These are phyloP conservation scores for Ceratocystis eucalypticola DNA, from an alignment of 2,329 filamentous ascomycete species.

Conservation along the genomic window DNA sequence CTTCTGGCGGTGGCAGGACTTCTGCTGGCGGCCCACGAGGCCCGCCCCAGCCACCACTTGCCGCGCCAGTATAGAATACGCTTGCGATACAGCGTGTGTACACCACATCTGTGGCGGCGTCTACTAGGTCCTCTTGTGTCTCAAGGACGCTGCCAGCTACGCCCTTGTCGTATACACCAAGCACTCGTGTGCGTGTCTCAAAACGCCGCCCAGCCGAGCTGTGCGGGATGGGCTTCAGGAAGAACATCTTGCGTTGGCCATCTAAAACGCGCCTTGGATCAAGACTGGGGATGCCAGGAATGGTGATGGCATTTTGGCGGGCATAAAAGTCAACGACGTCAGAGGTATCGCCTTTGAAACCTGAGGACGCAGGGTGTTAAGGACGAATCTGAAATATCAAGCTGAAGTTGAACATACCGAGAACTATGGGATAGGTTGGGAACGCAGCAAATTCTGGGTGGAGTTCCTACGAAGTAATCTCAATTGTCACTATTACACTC, in stretches of 20 bases:
- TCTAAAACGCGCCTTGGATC: constrained; percentile 65
- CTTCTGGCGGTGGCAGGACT: constrained; percentile 64
- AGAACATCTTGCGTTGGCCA: constrained; percentile 66
- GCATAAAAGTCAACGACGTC: constrained; percentile 81
- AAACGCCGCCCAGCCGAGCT: constrained; percentile 59
- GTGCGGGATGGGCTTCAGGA: constrained; percentile 62
- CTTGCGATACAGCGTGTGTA: constrained; percentile 49
- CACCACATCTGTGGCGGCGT: constrained; percentile 43
- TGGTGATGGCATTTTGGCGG: constrained; percentile 48
- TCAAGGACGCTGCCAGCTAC: constrained; percentile 71
- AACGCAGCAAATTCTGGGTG: constrained; percentile 79
- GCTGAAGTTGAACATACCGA: constrained; percentile 39
- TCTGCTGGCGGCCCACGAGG: constrained; percentile 74
- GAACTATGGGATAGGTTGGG: constrained; percentile 73
- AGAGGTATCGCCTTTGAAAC: constrained; percentile 63
- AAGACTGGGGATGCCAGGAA: constrained; percentile 64
- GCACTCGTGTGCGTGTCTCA: constrained; percentile 61
- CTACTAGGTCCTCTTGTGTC: constrained; percentile 63
- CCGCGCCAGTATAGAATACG: constrained; percentile 57
- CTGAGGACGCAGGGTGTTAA: constrained; percentile 24
- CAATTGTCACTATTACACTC: background rate
- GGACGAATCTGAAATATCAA: background rate
- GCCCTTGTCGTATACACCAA: constrained; percentile 85
- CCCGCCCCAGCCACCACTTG: constrained; percentile 68
- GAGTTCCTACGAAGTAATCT: constrained; percentile 48